Conservation (phyloP, 306 rosid genomes). For the Dryas alaskensis region DNA sequence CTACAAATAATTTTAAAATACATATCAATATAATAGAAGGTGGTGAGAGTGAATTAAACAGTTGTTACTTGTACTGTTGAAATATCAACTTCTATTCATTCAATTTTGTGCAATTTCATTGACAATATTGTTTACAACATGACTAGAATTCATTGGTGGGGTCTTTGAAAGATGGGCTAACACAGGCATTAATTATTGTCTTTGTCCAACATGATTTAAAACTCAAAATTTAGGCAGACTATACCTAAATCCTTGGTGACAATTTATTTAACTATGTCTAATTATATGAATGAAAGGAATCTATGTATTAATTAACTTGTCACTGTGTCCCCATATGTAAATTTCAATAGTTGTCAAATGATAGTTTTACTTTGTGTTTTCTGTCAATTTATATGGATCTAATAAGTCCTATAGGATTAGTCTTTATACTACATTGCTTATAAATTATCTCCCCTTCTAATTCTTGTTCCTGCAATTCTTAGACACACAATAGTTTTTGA, state of each 20-base stretch:
- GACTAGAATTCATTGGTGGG: slow-evolving; percentile 3
- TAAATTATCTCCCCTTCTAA: not conserved
- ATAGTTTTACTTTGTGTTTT: slow-evolving; percentile 1
- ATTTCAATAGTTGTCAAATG: not conserved
- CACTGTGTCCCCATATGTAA: not conserved
- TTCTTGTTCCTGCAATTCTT: not conserved
- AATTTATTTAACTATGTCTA: not conserved
- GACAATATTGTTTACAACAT: too few species aligned
- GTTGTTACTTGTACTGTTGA: not conserved
- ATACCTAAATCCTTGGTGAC: not conserved
- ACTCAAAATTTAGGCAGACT: not conserved
- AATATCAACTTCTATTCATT: not conserved
- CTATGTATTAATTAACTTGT: not conserved
- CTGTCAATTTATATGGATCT: not conserved
- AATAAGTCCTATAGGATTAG: not conserved
- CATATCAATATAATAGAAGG: too few species aligned
- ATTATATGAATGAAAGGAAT: not conserved
- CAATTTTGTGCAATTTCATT: not conserved
- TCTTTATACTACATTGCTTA: not conserved
- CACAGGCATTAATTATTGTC: not conserved
- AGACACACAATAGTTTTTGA: not conserved
- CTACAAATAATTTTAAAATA: too few species aligned
- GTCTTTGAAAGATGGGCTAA: not conserved
- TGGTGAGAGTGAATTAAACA: too few species aligned
- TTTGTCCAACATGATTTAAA: not conserved